These are phyloP conservation scores for Candida sonorensis DNA, from an alignment of 805 yeast species.

Conservation along the genomic window DNA sequence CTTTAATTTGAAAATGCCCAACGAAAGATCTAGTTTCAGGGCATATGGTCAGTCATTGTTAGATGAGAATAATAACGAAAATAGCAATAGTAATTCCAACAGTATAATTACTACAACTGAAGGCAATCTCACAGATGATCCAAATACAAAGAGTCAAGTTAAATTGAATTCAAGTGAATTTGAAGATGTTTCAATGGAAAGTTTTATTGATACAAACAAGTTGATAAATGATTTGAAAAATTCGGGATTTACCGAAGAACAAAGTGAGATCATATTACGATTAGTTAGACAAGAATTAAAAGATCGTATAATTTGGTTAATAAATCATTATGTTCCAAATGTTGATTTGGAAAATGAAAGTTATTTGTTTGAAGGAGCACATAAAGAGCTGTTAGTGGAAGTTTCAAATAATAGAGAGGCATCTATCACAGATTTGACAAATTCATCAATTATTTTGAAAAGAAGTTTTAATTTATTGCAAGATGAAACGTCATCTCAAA, in stretches of 20 bases:
- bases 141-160: background rate
- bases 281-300: constrained; percentile 30
- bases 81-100: background rate
- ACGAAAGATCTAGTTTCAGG: too few relatives aligned
- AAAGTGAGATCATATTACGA: constrained; percentile 53
- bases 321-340: constrained; percentile 40
- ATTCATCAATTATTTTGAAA: constrained; percentile 61
- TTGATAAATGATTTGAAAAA: constrained; percentile 45
- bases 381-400: constrained; percentile 77
- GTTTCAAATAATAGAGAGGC: constrained; percentile 64
- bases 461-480: constrained; percentile 65
- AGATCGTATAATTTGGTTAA: constrained; percentile 38
- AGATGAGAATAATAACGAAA: too few relatives aligned
- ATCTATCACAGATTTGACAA: constrained; percentile 60
- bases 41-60: too few relatives aligned
- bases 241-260: constrained; percentile 55
- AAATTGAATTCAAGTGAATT: constrained; percentile 1
- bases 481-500: constrained; percentile 62
- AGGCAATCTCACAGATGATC: background rate
- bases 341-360: constrained; percentile 82
- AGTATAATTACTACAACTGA: background rate
- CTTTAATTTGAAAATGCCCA: constrained; percentile 9
- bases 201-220: constrained; percentile 55
- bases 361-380: constrained; percentile 87
- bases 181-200: constrained; percentile 22